A percentile compares a stretch with the other conserved stretches of the same genome.
phyloP scores from a whole-genome alignment of 257 asterid genomes.

The Jasminum sambac region DNA sequence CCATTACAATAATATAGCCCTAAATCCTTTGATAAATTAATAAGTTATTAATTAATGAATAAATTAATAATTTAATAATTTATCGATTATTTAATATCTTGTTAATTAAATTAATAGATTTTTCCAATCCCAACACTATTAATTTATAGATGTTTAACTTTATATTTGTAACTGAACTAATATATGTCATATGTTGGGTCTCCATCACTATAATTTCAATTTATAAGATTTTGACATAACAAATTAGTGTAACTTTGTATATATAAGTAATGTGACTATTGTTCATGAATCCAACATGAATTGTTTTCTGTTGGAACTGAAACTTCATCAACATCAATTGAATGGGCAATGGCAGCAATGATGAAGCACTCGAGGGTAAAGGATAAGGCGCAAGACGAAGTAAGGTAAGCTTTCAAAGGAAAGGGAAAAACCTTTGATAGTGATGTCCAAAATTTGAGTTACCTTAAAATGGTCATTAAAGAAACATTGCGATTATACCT shows the following conservation, averaged over 20 bases:
- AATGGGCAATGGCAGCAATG: constrained; percentile 24
- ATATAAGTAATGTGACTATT: background rate
- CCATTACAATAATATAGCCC: too few species aligned
- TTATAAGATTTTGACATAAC: too few species aligned
- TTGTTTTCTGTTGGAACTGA: constrained; percentile 15
- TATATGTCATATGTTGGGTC: background rate
- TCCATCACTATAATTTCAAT: too few species aligned
- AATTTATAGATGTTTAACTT: too few species aligned
- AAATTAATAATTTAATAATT: too few species aligned
- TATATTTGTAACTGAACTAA: constrained; percentile 1
- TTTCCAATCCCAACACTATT: too few species aligned
- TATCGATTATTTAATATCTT: too few species aligned
- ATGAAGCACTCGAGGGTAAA: constrained; percentile 11
- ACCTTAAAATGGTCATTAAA: constrained; percentile 10
- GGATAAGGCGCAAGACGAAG: constrained; percentile 21
- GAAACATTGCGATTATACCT: background rate
- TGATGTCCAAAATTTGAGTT: background rate
- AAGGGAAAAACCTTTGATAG: background rate
- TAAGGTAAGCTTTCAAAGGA: background rate
- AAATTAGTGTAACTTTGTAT: too few species aligned
- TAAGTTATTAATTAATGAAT: too few species aligned
- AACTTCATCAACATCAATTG: background rate
- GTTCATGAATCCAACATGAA: constrained; percentile 5
- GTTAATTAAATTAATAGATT: too few species aligned
- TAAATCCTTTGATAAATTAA: too few species aligned